Conservation (phyloP, 1,139 yeast genomes). For the Torulaspora globosa region DNA sequence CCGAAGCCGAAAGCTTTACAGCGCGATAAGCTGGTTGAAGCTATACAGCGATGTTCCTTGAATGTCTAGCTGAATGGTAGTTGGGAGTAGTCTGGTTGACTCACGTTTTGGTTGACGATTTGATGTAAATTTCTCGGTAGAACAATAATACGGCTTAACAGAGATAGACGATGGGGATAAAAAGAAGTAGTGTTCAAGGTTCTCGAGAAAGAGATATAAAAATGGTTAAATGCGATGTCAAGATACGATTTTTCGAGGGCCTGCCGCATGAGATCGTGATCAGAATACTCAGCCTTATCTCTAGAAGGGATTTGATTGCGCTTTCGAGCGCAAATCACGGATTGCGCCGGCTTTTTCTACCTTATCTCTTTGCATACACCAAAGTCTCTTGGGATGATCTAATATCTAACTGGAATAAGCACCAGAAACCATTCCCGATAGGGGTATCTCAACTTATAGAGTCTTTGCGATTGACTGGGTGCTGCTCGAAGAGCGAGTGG, state of each 20-base stretch:
- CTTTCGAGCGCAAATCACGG: constrained; percentile 12
- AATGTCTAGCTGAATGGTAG: not conserved
- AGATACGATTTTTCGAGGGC: constrained; percentile 10
- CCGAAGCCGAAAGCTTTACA: not conserved
- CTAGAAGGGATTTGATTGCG: constrained; percentile 15
- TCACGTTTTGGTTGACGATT: not conserved
- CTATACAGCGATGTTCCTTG: not conserved
- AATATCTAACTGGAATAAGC: constrained; percentile 8
- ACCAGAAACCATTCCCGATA: constrained; percentile 8
- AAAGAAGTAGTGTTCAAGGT: not conserved
- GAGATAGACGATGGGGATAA: not conserved
- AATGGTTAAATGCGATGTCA: not conserved
- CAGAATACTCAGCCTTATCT: constrained; percentile 8
- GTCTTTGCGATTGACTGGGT: constrained; percentile 25
- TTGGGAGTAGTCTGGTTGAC: not conserved
- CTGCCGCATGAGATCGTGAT: constrained; percentile 20
- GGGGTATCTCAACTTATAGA: constrained; percentile 20
- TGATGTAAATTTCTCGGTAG: not conserved
- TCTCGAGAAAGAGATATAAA: not conserved
- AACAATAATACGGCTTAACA: not conserved
- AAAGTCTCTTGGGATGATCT: constrained; percentile 27
- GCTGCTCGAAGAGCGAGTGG: constrained; percentile 36
- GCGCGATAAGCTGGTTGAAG: not conserved
- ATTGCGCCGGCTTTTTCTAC: constrained; percentile 17
- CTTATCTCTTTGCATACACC: constrained; percentile 29